Evolutionary conservation across 2,329 filamentous ascomycete genomes (phyloP), one percentile per base, ranked within the genome.

Genomic region (Fusarium nisikadoi): DNA sequence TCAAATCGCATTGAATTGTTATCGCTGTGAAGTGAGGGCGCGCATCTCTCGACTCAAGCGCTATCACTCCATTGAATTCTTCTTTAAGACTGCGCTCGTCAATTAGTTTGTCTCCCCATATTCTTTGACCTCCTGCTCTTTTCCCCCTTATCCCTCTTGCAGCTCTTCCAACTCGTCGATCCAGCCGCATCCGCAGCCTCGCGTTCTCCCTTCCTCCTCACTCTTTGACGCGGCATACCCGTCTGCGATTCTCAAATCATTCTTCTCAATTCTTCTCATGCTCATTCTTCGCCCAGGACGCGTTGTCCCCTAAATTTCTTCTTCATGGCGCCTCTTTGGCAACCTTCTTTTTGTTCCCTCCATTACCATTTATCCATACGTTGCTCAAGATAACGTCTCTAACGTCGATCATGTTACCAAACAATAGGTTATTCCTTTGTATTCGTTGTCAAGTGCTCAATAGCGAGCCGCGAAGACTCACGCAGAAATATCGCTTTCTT

Each of bases 401-500:
- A 88, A 89, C 87, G 77, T 82, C 84, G 84, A 84, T 83, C 83
- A 82, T 84, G 79, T 84, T 81, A 83, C 82, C 83, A 85, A 85
- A 82, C 80, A 84, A 81, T 83, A 86, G 85, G 82, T 84, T 72
- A 71, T 65, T 77, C 73, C 65, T 72, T 76, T 70, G 76, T 63
- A 69, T 61, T 64, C 53, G 54, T 72, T 56, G 74, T 72, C 75
- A 78, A 77, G 71, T 66, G 76, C 74, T 75, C 38, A 46, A 39
- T 25, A 65, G 13, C 14, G 45, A 55, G 58, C 33, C 52, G 54
- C 23, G 36, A 31, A 38, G 20, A 59, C 45, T 63, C 50, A 54
- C 59, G 57, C 65, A 66, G 54, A 53, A 54, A 36, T 20, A 65
- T 62, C 43, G 19, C 47, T 45, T 45, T 39, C 45, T 68, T 66